Evolutionary conservation across 2,329 filamentous ascomycete genomes (phyloP).

Genomic region (Pseudocercospora pini-densiflorae): DNA sequence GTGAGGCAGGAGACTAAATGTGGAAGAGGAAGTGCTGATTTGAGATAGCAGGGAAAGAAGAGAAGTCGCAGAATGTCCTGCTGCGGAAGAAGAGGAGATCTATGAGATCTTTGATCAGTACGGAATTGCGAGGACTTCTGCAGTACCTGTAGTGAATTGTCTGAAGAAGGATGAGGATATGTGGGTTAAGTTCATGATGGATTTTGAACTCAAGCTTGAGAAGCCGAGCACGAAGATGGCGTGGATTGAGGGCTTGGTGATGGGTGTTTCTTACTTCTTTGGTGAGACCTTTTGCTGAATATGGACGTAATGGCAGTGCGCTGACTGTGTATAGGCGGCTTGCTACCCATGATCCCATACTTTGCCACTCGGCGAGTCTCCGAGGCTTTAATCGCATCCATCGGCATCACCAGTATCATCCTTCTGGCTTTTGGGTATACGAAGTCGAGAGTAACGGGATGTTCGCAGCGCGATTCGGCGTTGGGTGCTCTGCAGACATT

Average conservation of each 20-base stretch:
- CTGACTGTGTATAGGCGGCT: conserved; percentile 36
- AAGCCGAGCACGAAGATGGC: conserved; percentile 50
- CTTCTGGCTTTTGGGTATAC: conserved; percentile 58
- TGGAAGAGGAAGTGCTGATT: not conserved
- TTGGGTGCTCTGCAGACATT: conserved; percentile 43
- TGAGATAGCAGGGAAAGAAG: conserved; percentile 46
- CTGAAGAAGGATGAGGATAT: conserved; percentile 54
- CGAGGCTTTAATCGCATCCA: conserved; percentile 53
- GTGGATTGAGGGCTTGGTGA: conserved; percentile 52
- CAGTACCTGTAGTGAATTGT: conserved; percentile 55
- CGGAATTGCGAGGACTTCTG: conserved; percentile 51
- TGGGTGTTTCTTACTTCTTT: conserved; percentile 46
- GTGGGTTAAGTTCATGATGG: conserved; percentile 64
- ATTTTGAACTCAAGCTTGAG: conserved; percentile 59
- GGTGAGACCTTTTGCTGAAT: conserved; percentile 27
- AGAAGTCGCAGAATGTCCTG: conserved; percentile 51
- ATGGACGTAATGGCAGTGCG: not conserved
- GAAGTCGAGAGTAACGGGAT: conserved; percentile 47
- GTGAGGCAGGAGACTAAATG: not conserved
- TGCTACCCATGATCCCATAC: conserved; percentile 58
- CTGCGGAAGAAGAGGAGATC: conserved; percentile 46
- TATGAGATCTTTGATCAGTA: conserved; percentile 57
- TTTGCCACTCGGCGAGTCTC: conserved; percentile 49
- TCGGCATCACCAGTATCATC: conserved; percentile 56
- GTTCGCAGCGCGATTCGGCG: conserved; percentile 31